Conservation (phyloP, 1,139 yeast species). For the Lodderomyces metapsilosis region DNA sequence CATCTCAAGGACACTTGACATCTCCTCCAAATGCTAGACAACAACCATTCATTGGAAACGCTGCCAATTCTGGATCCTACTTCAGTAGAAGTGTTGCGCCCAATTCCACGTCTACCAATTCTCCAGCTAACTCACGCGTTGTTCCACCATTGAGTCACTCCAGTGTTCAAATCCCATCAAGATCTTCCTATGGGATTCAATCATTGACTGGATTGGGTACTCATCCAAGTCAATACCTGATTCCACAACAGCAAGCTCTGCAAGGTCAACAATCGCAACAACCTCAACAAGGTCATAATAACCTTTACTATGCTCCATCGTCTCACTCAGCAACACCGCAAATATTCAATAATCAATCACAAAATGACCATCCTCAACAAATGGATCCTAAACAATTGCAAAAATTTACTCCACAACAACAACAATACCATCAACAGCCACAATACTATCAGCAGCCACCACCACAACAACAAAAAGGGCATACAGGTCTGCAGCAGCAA, state of each 20-base stretch:
- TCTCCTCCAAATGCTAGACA: slow-evolving; percentile 7
- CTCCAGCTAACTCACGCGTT: slow-evolving; percentile 3
- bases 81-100: slow-evolving; percentile 4
- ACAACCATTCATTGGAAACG: neutral
- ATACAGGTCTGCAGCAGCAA: slow-evolving; percentile 1
- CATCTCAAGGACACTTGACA: slow-evolving; percentile 11
- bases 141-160: slow-evolving; percentile 6
- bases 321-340: slow-evolving; percentile 17
- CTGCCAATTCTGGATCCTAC: slow-evolving; percentile 3
- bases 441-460: slow-evolving; percentile 13
- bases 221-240: slow-evolving; percentile 10
- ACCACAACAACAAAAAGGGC: slow-evolving; percentile 16
- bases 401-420: slow-evolving; percentile 14
- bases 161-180: slow-evolving; percentile 3
- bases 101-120: neutral
- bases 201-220: slow-evolving; percentile 2
- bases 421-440: slow-evolving; percentile 12
- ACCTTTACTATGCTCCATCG: slow-evolving; percentile 1
- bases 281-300: slow-evolving; percentile 9
- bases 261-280: slow-evolving; percentile 3
- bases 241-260: slow-evolving; percentile 16
- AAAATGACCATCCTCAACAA: slow-evolving; percentile 15
- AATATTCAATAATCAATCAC: slow-evolving; percentile 10
- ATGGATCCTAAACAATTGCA: slow-evolving; percentile 16
- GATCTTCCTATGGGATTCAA: slow-evolving; percentile 4